phyloP scores from a whole-genome alignment of 2,329 filamentous ascomycete genomes.

The Aphanocladium album region DNA sequence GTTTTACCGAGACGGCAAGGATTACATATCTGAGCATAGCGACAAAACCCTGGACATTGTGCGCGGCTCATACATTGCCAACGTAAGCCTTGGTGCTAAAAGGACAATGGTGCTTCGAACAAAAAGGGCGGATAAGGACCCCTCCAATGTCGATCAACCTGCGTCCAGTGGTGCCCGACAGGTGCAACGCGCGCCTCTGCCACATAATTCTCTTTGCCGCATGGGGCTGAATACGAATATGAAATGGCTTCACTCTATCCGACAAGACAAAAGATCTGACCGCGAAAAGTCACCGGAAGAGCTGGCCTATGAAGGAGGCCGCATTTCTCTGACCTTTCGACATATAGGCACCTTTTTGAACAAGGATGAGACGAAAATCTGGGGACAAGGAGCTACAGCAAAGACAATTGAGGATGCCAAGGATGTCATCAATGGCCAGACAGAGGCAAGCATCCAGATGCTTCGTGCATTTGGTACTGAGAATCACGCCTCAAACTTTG shows the following conservation, averaged over 20 bases:
- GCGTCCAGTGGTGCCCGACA: conserved; percentile 38
- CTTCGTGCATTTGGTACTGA: conserved; percentile 78
- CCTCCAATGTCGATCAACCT: conserved; percentile 19
- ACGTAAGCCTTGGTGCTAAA: conserved; percentile 88
- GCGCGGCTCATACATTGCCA: conserved; percentile 76
- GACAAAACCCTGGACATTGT: conserved; percentile 95
- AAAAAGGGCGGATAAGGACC: conserved; percentile 56
- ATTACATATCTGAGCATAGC: conserved; percentile 94
- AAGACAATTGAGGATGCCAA: conserved; percentile 60
- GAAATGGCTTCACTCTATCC: conserved; percentile 89
- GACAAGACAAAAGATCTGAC: conserved; percentile 70
- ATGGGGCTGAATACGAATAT: conserved; percentile 78
- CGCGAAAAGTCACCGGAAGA: conserved; percentile 66
- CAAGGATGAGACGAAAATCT: conserved; percentile 61
- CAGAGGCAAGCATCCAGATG: conserved; percentile 60
- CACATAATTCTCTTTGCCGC: conserved; percentile 83
- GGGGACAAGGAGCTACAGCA: conserved; percentile 81
- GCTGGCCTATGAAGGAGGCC: conserved; percentile 64
- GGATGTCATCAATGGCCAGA: conserved; percentile 64
- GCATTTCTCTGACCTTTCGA: conserved; percentile 90
- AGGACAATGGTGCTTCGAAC: conserved; percentile 85
- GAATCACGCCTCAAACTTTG: conserved; percentile 67
- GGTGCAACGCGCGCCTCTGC: conserved; percentile 65
- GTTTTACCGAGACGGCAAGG: conserved; percentile 79
- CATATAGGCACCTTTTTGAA: conserved; percentile 81